Percentiles rank a stretch among this genome's conserved stretches.
phyloP scores from a whole-genome alignment of 2,329 filamentous ascomycete species.

The Pezicula carpinea region DNA sequence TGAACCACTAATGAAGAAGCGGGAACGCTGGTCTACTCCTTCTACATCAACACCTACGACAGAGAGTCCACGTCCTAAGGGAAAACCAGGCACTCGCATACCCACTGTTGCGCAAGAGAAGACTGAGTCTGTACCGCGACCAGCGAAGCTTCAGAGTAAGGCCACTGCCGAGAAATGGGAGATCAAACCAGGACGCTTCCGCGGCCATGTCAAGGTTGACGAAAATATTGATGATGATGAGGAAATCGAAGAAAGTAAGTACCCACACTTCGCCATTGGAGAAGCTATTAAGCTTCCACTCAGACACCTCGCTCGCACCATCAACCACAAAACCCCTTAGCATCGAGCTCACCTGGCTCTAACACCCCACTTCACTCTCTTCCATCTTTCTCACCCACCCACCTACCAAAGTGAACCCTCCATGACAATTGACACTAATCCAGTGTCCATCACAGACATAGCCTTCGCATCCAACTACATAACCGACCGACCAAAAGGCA shows the following conservation, averaged over 20 bases:
- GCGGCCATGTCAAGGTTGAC: slow-evolving; percentile 3
- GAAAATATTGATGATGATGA: slow-evolving; percentile 7
- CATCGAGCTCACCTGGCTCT: too few species aligned
- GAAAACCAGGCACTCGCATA: not conserved
- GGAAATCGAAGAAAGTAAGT: slow-evolving; percentile 18
- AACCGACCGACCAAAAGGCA: slow-evolving; percentile 3
- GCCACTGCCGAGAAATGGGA: slow-evolving; percentile 15
- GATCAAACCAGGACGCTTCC: slow-evolving; percentile 10
- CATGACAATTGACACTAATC: not conserved
- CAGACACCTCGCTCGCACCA: not conserved
- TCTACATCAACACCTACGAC: not conserved
- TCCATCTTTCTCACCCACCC: too few species aligned
- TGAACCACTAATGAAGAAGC: not conserved
- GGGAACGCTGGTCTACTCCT: not conserved
- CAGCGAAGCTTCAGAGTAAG: too few species aligned
- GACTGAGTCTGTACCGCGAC: too few species aligned
- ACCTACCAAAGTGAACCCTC: too few species aligned
- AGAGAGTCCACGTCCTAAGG: not conserved
- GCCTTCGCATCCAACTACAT: slow-evolving; percentile 19
- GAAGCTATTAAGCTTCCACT: too few species aligned
- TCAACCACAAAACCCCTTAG: too few species aligned
- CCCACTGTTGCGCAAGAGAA: too few species aligned
- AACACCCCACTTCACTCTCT: not conserved
- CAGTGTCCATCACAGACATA: slow-evolving; percentile 10
- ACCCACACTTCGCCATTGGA: too few species aligned